Evolutionary conservation across 169 alveolate species (phyloP), one percentile per base, ranked within the genome.

Genomic region (Eimeria praecox): DNA sequence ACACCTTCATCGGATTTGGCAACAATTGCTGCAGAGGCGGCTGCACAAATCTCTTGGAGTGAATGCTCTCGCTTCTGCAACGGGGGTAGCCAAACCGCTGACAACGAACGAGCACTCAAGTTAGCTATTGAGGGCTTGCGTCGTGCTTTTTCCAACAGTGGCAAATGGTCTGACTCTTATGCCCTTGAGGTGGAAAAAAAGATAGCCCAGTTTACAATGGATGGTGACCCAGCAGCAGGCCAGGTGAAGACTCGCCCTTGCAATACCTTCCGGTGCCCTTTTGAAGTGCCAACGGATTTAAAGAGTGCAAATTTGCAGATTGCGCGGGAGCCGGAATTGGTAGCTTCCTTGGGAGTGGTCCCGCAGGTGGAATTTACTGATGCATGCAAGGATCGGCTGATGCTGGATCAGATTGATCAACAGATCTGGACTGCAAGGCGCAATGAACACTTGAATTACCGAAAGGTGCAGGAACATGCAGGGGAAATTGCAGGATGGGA

Each of bases 81-180:
- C 69, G 94, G 94, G 18, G 94, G 94, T 35, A 62, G 22, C 30
- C 94, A 87, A 44, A 40, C 66, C 46, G 94, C 83, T 27, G 83
- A 87, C 83, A 38, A 35, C 30, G 94, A 35, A 20, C 83, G 56
- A 30, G 80, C 94, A 64, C 46, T n/a, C 40, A 14, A 40, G 66
- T 64, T 87, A 62, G 94, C 94, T 42, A 30, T 87, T 40, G 94
- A 87, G 56, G 94, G 94, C n/a, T 62, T 87, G 78, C 94, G 94
- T n/a, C 80, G 64, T 62, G 85, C 38, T n/a, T 33, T 87, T 33
- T 64, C 83, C 8, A 54, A 18, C 35, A 30, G 80, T 22, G 52
- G 14, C n/a, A 66, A 87, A 27, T 87, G 46, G 94, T 87, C 94
- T 64, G 94, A 87, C 20, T 62, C 82, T 33, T 64, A 64, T 49